Base-by-base conservation (phyloP, 345 rosid genomes). In the Gossypioides kirkii region DNA sequence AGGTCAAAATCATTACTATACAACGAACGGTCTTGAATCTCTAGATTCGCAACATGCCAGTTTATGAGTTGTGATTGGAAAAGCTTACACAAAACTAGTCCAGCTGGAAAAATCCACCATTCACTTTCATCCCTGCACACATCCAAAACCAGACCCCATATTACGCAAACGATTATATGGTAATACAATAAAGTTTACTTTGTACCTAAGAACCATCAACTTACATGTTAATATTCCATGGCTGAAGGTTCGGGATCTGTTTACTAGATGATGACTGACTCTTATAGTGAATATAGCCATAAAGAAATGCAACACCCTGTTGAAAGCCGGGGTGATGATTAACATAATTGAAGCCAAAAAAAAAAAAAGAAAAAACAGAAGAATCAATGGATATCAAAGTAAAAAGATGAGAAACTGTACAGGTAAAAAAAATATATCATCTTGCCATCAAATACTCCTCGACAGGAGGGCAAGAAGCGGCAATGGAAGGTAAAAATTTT, bases 21-120 rank as follows among this genome's bases (percentile, higher is more conserved):
- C 92, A 96, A 86, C 2, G 98, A 88, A 79, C 97, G 98, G 83
- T 96, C 99, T 85, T 96, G 99, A 79, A 96, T 96, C 89, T 96
- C 99, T 82, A 93, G 88, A 79, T 96, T 96, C 1, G 98, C 99
- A 32, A 93, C 86, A 76, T 96, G 99, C 90, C 98, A 90, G 73
- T 96, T 96, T 77, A 96, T 81, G 58, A 96, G 98, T 77, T 90
- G 97, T 11, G 99, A 90, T 66, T 96, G 99, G 61, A 96, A 78
- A 65, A 88, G 81, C 79, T 96, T 96, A 83, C 97, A 96, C 26
- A 90, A 62, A 60, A 96, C 97, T 75, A 96, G 84, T 69, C 90
- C 96, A 23, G 87, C 96, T 18, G 99, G 99, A 79, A 96, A 96
- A 76, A 96, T 84, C 99, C 99, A 96, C 98, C 98, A 93, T 79